Base-by-base conservation (phyloP, 2,329 filamentous ascomycete species). In the Pyricularia sp. region DNA sequence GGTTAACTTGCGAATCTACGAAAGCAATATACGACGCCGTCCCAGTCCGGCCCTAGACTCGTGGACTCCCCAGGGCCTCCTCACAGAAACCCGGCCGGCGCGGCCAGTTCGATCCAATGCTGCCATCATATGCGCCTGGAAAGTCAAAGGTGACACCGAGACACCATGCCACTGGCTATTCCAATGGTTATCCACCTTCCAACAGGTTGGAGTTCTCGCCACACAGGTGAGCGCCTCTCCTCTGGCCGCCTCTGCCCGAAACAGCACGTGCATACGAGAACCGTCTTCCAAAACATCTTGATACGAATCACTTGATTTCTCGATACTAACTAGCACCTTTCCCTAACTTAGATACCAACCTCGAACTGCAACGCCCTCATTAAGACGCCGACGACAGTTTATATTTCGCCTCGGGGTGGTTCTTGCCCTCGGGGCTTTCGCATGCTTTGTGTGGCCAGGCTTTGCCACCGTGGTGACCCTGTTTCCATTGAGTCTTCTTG, bases 121-220 rank as follows among this genome's bases (percentile, higher is more conserved):
- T 89, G 76, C 87, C 87, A 72, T 84, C 85, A 75, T 85, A 88
- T 83, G 78, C 82, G 72, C 82, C 82, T 69, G 80, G 82, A 74
- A 79, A 81, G 77, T 81, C 81, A 78, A 89, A 88, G 82, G 91
- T 90, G 88, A 93, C 95, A 88, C 92, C 94, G 78, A 88, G 93
- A 83, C 92, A 97, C 85, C 86, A 91, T 77, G 82, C 83, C 71
- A 82, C 83, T 79, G 90, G 90, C 79, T 94, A 91, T 80, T 88
- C 90, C 72, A 97, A 95, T 82, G 94, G 93, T 77, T 94, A 94
- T 79, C 90, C 91, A 72, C 86, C 89, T 70, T 68, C 72, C 23
- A 90, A 90, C 76, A 92, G 90, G 64, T 94, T 97, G 78, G 92
- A 93, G 73, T 94, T 96, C 76, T 93, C 92, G 74, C 92, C 93